Evolutionary conservation across 345 rosid species (phyloP).

Genomic region (Salix exigua): DNA sequence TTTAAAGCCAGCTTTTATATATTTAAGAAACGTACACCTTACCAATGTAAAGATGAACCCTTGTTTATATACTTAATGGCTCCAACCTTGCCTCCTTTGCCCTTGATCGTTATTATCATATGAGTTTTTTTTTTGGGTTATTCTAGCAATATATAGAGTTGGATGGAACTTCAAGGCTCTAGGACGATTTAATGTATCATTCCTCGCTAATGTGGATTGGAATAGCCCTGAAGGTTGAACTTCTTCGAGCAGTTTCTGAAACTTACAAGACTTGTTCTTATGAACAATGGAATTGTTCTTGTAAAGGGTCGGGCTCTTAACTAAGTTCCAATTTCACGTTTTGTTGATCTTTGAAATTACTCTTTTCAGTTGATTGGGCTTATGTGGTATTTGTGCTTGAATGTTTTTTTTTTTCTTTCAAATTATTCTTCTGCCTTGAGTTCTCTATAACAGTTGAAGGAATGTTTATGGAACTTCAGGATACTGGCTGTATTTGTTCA

Average conservation of each 20-base stretch:
- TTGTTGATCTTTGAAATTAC: neutral
- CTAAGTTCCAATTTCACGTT: neutral
- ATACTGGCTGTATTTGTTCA: neutral
- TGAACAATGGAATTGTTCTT: neutral
- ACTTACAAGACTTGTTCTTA: neutral
- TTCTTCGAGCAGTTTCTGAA: neutral
- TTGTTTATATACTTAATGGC: slow-evolving; percentile 12
- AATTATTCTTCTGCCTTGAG: neutral
- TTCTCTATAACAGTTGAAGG: neutral
- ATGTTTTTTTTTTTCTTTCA: neutral
- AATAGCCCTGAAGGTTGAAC: neutral
- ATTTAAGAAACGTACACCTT: slow-evolving; percentile 2
- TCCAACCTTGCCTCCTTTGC: slow-evolving; percentile 12
- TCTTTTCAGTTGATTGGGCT: neutral
- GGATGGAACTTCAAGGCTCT: slow-evolving; percentile 31
- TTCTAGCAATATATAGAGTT: slow-evolving; percentile 26
- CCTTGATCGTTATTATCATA: slow-evolving; percentile 24
- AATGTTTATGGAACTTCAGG: too few species aligned
- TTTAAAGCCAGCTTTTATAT: slow-evolving; percentile 1
- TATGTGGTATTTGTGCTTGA: neutral
- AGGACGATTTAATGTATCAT: neutral
- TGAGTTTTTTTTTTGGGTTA: slow-evolving; percentile 12
- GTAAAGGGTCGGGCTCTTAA: neutral
- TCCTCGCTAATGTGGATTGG: neutral
- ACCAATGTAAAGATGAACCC: neutral